Conservation (phyloP, 768 basidiomycete genomes). For the Mycena metata region DNA sequence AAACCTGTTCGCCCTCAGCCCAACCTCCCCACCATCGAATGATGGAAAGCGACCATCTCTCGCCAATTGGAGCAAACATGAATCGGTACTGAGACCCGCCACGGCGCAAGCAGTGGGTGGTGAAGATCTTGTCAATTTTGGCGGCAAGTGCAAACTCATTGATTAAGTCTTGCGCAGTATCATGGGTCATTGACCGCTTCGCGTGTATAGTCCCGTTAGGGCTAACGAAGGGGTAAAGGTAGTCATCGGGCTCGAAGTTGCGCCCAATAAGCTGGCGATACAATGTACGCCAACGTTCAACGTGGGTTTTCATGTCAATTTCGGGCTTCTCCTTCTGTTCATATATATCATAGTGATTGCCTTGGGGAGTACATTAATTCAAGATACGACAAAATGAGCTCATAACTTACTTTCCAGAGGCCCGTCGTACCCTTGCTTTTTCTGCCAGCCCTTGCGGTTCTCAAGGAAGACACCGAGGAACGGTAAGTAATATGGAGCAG, state of each 20-base stretch:
- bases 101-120: constrained; percentile 52
- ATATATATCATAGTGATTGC: constrained; percentile 52
- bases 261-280: constrained; percentile 39
- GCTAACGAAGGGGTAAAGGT: constrained; percentile 49
- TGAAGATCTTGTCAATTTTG: constrained; percentile 43
- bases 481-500: constrained; percentile 36
- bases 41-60: constrained; percentile 52
- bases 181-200: constrained; percentile 43
- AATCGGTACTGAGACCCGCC: constrained; percentile 57
- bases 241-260: constrained; percentile 36
- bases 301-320: constrained; percentile 47
- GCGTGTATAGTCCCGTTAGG: constrained; percentile 45
- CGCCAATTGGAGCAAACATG: constrained; percentile 51
- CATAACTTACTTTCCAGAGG: constrained; percentile 28
- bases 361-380: constrained; percentile 13
- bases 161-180: constrained; percentile 47
- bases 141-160: constrained; percentile 44
- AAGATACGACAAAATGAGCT: too few relatives aligned
- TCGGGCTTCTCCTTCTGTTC: constrained; percentile 45
- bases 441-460: constrained; percentile 49
- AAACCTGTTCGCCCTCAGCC: constrained; percentile 54
- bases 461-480: constrained; percentile 42
- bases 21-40: constrained; percentile 61
- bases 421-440: constrained; percentile 43
- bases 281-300: constrained; percentile 43